Evolutionary conservation across 2,329 filamentous ascomycete genomes (phyloP).

Genomic region (Nemania sp.): DNA sequence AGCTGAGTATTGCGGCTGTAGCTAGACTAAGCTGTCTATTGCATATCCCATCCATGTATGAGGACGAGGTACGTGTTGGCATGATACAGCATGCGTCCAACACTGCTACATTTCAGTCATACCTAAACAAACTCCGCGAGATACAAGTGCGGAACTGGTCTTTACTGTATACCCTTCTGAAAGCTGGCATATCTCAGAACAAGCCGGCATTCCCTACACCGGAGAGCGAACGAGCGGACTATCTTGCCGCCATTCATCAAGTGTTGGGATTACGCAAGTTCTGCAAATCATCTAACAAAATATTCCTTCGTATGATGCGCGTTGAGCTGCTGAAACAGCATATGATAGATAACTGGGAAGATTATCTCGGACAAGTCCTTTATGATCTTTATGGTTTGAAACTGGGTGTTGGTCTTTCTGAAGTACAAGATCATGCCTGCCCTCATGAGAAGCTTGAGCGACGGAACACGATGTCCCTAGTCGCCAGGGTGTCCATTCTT

Average conservation of each 20-base stretch:
- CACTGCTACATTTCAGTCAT: slow-evolving; percentile 58
- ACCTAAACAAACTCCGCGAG: slow-evolving; percentile 76
- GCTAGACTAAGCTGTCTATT: slow-evolving; percentile 73
- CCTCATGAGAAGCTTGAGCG: slow-evolving; percentile 76
- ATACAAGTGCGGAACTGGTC: slow-evolving; percentile 89
- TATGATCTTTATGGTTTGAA: slow-evolving; percentile 83
- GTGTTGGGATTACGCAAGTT: slow-evolving; percentile 81
- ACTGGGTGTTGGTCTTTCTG: slow-evolving; percentile 67
- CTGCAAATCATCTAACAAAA: slow-evolving; percentile 83
- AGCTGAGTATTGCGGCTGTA: slow-evolving; percentile 71
- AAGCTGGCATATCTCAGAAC: slow-evolving; percentile 72
- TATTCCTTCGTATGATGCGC: slow-evolving; percentile 87
- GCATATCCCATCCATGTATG: slow-evolving; percentile 77
- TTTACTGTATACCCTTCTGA: slow-evolving; percentile 78
- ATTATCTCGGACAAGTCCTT: slow-evolving; percentile 82
- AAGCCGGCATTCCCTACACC: slow-evolving; percentile 64
- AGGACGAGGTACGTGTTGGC: slow-evolving; percentile 83
- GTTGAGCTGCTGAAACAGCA: slow-evolving; percentile 78
- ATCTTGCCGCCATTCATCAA: slow-evolving; percentile 79
- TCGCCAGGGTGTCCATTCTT: slow-evolving; percentile 81
- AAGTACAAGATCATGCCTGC: slow-evolving; percentile 79
- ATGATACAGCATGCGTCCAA: slow-evolving; percentile 63
- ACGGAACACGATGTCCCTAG: slow-evolving; percentile 75
- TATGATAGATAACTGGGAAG: slow-evolving; percentile 79
- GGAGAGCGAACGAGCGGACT: slow-evolving; percentile 75